These are phyloP conservation scores for Pleurotus sapidus DNA, from an alignment of 768 basidiomycete species.

Conservation along the genomic window DNA sequence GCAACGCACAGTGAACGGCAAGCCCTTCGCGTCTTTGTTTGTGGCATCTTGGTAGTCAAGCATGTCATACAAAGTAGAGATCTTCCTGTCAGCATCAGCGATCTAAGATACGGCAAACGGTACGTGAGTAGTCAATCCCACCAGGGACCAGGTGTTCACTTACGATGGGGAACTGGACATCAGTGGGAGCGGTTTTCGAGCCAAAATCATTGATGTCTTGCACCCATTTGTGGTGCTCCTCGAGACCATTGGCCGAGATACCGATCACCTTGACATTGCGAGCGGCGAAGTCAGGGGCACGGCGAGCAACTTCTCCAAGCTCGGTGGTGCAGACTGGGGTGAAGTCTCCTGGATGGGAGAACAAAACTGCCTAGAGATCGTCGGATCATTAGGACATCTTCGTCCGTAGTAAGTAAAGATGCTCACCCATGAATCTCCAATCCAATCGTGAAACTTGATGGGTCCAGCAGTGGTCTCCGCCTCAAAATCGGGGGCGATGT, in stretches of 20 bases:
- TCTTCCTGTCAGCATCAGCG: slow-evolving; percentile 84
- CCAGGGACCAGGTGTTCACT: slow-evolving; percentile 18
- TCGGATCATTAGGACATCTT: not conserved
- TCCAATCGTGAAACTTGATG: slow-evolving; percentile 94
- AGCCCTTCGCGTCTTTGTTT: slow-evolving; percentile 80
- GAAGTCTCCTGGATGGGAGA: slow-evolving; percentile 94
- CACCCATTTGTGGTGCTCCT: slow-evolving; percentile 86
- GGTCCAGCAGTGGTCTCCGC: slow-evolving; percentile 84
- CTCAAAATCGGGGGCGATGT: slow-evolving; percentile 87
- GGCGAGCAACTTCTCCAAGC: slow-evolving; percentile 92
- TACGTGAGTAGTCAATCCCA: not conserved
- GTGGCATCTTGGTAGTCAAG: slow-evolving; percentile 93
- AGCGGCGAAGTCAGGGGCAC: slow-evolving; percentile 77
- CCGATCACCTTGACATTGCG: slow-evolving; percentile 94
- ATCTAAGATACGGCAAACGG: slow-evolving; percentile 48
- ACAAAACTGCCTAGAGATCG: slow-evolving; percentile 67
- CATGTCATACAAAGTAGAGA: slow-evolving; percentile 92
- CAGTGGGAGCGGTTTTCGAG: slow-evolving; percentile 63
- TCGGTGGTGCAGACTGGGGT: slow-evolving; percentile 97
- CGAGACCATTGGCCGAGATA: slow-evolving; percentile 86
- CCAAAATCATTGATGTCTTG: slow-evolving; percentile 83
- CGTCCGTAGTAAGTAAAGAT: not conserved
- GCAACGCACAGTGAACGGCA: slow-evolving; percentile 82
- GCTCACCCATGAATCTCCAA: slow-evolving; percentile 82
- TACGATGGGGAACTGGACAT: slow-evolving; percentile 91